These are phyloP conservation scores for Pseudogymnoascus sp. DNA, from an alignment of 2,329 filamentous ascomycete genomes.

Conservation along the genomic window DNA sequence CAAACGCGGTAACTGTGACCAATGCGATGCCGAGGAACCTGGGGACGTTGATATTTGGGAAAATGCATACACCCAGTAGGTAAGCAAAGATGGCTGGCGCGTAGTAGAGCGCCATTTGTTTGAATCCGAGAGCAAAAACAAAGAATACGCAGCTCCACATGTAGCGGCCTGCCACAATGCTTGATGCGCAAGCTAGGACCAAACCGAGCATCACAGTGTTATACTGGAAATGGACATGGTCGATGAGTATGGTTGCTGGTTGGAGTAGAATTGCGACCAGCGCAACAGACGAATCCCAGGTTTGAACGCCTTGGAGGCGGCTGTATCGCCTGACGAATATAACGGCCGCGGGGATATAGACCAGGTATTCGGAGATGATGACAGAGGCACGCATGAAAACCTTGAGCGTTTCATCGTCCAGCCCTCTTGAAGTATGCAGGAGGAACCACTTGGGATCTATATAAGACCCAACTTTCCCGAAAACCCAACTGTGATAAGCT, in stretches of 20 bases:
- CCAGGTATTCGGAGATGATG: conserved; percentile 80
- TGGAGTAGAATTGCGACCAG: conserved; percentile 89
- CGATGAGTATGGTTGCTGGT: conserved; percentile 80
- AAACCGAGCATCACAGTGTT: conserved; percentile 98
- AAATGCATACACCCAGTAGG: conserved; percentile 77
- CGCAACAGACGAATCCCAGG: conserved; percentile 77
- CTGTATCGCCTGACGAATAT: conserved; percentile 80
- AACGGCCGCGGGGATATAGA: conserved; percentile 77
- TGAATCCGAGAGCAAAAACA: conserved; percentile 88
- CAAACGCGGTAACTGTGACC: conserved; percentile 66
- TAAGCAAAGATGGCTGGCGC: conserved; percentile 89
- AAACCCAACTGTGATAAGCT: conserved; percentile 95
- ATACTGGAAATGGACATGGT: conserved; percentile 96
- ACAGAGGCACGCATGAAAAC: conserved; percentile 95
- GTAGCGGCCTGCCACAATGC: conserved; percentile 73
- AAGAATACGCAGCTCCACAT: conserved; percentile 93
- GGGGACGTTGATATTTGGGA: conserved; percentile 57
- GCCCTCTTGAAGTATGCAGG: conserved; percentile 71
- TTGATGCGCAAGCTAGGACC: conserved; percentile 77
- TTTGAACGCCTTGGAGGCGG: conserved; percentile 64
- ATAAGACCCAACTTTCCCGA: conserved; percentile 73
- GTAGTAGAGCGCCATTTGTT: conserved; percentile 99
- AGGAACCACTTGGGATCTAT: conserved; percentile 84
- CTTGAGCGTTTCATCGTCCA: conserved; percentile 72
- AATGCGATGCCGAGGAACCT: conserved; percentile 69